Percentiles rank a stretch among this genome's conserved stretches.
These are phyloP conservation scores for Aspergillus intermedius DNA, from an alignment of 2,329 filamentous ascomycete genomes.

Conservation along the genomic window DNA sequence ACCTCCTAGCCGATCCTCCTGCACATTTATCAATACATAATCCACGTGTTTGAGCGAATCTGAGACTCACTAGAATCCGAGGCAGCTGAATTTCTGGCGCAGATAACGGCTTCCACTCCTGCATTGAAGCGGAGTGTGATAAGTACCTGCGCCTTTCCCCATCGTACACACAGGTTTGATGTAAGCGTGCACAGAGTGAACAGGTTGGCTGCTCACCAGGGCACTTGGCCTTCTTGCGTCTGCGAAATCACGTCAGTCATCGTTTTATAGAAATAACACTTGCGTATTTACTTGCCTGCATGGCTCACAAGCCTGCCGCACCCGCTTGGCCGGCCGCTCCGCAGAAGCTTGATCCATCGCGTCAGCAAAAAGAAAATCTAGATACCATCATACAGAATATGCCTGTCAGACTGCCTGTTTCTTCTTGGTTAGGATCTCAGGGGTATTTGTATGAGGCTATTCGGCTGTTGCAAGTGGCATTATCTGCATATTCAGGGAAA, in stretches of 20 bases:
- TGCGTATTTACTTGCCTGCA: constrained; percentile 33
- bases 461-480: no score
- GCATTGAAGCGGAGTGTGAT: constrained; percentile 1
- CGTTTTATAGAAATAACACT: not conserved
- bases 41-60: not conserved
- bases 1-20: constrained; percentile 29
- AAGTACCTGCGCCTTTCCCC: constrained; percentile 23
- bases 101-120: constrained; percentile 11
- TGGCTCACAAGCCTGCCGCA: constrained; percentile 38
- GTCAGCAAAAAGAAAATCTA: not conserved
- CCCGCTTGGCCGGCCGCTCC: constrained; percentile 28
- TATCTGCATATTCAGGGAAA: no score
- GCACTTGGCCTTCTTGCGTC: constrained; percentile 48
- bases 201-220: constrained; percentile 46
- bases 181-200: constrained; percentile 45
- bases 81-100: constrained; percentile 8
- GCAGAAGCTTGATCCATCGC: constrained; percentile 8
- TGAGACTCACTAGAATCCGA: constrained; percentile 15
- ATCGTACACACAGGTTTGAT: constrained; percentile 43
- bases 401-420: no score
- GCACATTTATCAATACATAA: not conserved
- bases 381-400: no score
- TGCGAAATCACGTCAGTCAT: constrained; percentile 16
- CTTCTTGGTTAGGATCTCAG: no score
- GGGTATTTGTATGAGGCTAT: no score